Conservation (phyloP, 2,329 filamentous ascomycete genomes). For the Blastomyces gilchristii region DNA sequence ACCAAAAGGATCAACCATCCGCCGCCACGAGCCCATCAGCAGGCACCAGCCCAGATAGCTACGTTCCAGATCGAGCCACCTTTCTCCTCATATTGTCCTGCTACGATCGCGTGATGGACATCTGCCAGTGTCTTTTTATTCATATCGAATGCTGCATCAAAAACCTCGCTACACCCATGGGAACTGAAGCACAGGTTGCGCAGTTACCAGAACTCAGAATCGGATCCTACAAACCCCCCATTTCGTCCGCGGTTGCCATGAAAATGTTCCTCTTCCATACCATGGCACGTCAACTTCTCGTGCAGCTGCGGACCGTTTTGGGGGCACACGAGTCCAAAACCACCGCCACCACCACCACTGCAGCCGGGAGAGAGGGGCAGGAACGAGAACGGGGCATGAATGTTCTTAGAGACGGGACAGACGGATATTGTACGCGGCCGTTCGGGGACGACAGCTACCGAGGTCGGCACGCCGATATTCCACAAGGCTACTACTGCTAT, state of each 20-base stretch:
- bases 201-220: background rate
- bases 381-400: too few species aligned
- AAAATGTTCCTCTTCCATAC: constrained; percentile 3
- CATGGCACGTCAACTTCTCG: background rate
- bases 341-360: background rate
- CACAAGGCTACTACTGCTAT: background rate
- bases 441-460: background rate
- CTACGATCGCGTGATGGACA: constrained; percentile 1
- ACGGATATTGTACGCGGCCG: background rate
- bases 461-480: background rate
- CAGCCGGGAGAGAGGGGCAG: too few species aligned
- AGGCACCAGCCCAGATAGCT: too few species aligned
- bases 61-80: background rate
- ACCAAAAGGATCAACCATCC: background rate
- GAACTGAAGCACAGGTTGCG: background rate
- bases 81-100: constrained; percentile 2
- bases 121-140: background rate
- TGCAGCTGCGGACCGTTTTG: background rate
- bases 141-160: constrained; percentile 3
- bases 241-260: background rate
- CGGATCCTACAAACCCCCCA: background rate
- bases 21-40: too few species aligned
- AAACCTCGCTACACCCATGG: background rate
- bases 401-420: background rate
- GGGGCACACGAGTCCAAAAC: background rate